A percentile compares a stretch with the other conserved stretches of the same genome.
Conservation (phyloP, 768 basidiomycete genomes). For the Hypsizygus marmoreus region DNA sequence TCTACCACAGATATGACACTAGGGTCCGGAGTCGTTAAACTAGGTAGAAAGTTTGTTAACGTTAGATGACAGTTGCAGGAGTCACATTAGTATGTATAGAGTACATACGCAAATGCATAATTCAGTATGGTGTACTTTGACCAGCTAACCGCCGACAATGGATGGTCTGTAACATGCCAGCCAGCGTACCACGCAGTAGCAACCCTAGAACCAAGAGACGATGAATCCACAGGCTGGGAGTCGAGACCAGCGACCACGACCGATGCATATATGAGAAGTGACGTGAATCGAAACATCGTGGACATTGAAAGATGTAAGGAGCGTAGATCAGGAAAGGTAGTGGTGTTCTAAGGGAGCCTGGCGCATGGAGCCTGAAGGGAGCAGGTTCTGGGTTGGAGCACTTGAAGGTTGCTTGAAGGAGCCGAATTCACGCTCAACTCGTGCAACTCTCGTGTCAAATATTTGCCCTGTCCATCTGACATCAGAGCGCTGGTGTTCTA, state of each 20-base stretch:
- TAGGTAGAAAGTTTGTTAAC: conserved; percentile 15
- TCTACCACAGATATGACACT: conserved; percentile 32
- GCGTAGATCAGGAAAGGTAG: too few relatives aligned
- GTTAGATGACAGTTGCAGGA: conserved; percentile 1
- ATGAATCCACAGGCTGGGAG: conserved; percentile 1
- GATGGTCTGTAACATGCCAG: conserved; percentile 44
- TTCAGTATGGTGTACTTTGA: conserved; percentile 54
- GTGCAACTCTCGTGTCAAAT: too few relatives aligned
- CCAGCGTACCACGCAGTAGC: conserved; percentile 51
- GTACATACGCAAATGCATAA: conserved; percentile 63
- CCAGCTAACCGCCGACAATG: conserved; percentile 48
- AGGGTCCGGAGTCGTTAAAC: conserved; percentile 41
- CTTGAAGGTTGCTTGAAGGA: too few relatives aligned
- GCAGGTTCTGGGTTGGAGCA: too few relatives aligned
- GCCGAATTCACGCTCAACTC: too few relatives aligned
- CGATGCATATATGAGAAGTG: too few relatives aligned
- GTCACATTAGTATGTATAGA: not conserved
- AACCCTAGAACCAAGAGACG: conserved; percentile 17
- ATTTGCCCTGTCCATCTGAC: too few relatives aligned
- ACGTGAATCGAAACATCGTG: too few relatives aligned
- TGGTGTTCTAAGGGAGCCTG: too few relatives aligned
- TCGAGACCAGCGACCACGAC: conserved; percentile 4
- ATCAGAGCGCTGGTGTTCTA: too few relatives aligned
- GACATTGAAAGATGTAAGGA: too few relatives aligned
- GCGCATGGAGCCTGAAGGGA: too few relatives aligned